Base-by-base conservation (phyloP, 2,329 filamentous ascomycete genomes). In the Pseudogymnoascus sp. region DNA sequence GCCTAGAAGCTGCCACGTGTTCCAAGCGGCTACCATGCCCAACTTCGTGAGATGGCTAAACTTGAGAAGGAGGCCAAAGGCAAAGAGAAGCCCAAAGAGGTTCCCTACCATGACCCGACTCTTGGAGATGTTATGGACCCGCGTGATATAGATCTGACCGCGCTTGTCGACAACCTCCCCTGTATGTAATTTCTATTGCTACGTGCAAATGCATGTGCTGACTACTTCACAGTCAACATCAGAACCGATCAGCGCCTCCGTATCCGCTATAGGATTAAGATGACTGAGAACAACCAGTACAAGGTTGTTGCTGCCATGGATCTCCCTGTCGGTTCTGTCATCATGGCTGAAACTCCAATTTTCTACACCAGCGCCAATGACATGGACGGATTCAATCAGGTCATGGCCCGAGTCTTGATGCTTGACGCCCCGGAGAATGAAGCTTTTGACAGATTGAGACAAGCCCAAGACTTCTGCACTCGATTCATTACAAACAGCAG, bases 301-400 rank as follows among this genome's bases (percentile, higher is more conserved):
- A 54, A 54, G 47, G 47, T 54, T 20, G 47, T 54, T n/a, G 47
- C 47, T 54, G 28, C n/a, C 47, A 54, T 54, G 47, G 47, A 54
- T 20, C 28, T 54, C 25, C 47, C 47, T 6, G 16, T 6, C 28
- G 33, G 33, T 22, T 33, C 28, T 33, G 9, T 54, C 28, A 54
- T 54, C 16, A 54, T 54, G 33, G 28, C 47, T 6, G 47, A 54
- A 5, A 54, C 25, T 11, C 47, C 47, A 7, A 18, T 54, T 33
- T 33, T 54, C 47, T 14, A 54, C 47, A 54, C 47, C 2, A 54
- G 47, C 28, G 47, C 47, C 47, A 54, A 54, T 12, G 47, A 54
- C 47, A 33, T 33, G n/a, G 28, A 12, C 2, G 47, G 47, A 20
- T 54, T 54, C 16, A 6, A 20, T 20, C 47, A 54, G 47, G 47